These are phyloP conservation scores for Fusarium multiceps DNA, from an alignment of 2,329 filamentous ascomycete species.

Conservation along the genomic window DNA sequence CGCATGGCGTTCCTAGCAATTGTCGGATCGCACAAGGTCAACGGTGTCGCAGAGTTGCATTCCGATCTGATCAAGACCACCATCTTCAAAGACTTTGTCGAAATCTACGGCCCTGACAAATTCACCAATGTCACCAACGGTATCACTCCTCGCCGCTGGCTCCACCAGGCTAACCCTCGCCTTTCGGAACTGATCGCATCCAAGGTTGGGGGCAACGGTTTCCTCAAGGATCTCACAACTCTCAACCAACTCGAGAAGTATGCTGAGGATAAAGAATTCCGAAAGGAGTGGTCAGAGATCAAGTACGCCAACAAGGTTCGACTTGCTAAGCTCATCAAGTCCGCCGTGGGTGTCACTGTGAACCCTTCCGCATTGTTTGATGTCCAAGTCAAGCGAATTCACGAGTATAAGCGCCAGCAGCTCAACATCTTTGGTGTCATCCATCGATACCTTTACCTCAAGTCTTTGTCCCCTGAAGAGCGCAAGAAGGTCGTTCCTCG, in stretches of 20 bases:
- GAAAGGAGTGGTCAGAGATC: slow-evolving; percentile 95
- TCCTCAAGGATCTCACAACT: slow-evolving; percentile 89
- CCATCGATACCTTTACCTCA: slow-evolving; percentile 90
- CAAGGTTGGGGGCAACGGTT: slow-evolving; percentile 84
- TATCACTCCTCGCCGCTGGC: slow-evolving; percentile 94
- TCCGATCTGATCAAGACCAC: slow-evolving; percentile 98
- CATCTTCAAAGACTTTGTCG: slow-evolving; percentile 99
- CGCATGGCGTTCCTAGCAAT: slow-evolving; percentile 96
- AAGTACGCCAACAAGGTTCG: slow-evolving; percentile 96
- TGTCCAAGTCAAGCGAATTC: slow-evolving; percentile 98
- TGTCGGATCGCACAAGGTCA: slow-evolving; percentile 98
- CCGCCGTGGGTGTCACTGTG: slow-evolving; percentile 80
- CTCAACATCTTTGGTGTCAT: slow-evolving; percentile 99
- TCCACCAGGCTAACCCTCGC: slow-evolving; percentile 95
- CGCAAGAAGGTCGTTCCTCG: slow-evolving; percentile 87
- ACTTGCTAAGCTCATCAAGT: slow-evolving; percentile 90
- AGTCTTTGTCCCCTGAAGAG: slow-evolving; percentile 84
- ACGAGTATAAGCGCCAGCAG: slow-evolving; percentile 99
- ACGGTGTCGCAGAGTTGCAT: slow-evolving; percentile 96
- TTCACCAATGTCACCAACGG: slow-evolving; percentile 99
- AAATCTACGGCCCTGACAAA: slow-evolving; percentile 94
- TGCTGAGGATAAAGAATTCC: slow-evolving; percentile 88
- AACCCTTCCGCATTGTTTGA: slow-evolving; percentile 93
- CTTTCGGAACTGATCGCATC: slow-evolving; percentile 92
- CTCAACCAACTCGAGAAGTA: slow-evolving; percentile 88